Percentiles rank a stretch among this genome's conserved stretches.
Conservation (phyloP, 2,329 filamentous ascomycete genomes). For the Calonectria hongkongensis region DNA sequence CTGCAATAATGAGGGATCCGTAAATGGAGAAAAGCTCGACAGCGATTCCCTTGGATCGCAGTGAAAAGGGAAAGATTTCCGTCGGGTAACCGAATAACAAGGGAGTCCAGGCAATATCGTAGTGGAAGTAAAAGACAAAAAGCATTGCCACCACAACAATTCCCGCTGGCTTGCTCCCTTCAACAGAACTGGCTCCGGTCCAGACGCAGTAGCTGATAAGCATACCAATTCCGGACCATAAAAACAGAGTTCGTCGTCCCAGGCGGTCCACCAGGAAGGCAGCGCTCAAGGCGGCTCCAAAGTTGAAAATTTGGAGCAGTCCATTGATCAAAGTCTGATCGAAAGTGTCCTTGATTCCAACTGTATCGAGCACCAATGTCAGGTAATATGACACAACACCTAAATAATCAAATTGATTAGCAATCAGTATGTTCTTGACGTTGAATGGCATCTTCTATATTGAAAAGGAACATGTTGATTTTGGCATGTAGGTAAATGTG, state of each 20-base stretch:
- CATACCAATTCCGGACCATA: conserved; percentile 61
- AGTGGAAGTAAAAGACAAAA: conserved; percentile 67
- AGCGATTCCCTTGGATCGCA: conserved; percentile 63
- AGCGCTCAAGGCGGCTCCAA: conserved; percentile 57
- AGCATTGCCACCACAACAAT: conserved; percentile 68
- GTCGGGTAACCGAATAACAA: conserved; percentile 66
- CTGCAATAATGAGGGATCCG: conserved; percentile 58
- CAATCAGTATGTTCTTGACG: too few species aligned
- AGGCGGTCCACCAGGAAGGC: conserved; percentile 64
- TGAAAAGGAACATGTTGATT: too few species aligned
- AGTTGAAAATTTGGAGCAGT: conserved; percentile 64
- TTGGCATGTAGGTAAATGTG: too few species aligned
- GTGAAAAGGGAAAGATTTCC: conserved; percentile 62
- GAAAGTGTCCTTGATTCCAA: conserved; percentile 62
- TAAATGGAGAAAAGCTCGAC: conserved; percentile 65
- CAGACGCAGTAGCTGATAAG: conserved; percentile 59
- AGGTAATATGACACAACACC: conserved; percentile 55
- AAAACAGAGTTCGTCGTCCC: conserved; percentile 65
- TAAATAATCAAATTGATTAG: conserved; percentile 52
- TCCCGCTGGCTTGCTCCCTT: conserved; percentile 58
- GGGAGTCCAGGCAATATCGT: conserved; percentile 68
- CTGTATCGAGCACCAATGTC: conserved; percentile 61
- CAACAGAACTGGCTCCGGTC: conserved; percentile 62
- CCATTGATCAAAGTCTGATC: conserved; percentile 65
- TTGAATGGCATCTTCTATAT: too few species aligned